Evolutionary conservation across 495 filamentous ascomycete species (phyloP), one percentile per base, ranked within the genome.

Genomic region (Cercophora newfieldiana): DNA sequence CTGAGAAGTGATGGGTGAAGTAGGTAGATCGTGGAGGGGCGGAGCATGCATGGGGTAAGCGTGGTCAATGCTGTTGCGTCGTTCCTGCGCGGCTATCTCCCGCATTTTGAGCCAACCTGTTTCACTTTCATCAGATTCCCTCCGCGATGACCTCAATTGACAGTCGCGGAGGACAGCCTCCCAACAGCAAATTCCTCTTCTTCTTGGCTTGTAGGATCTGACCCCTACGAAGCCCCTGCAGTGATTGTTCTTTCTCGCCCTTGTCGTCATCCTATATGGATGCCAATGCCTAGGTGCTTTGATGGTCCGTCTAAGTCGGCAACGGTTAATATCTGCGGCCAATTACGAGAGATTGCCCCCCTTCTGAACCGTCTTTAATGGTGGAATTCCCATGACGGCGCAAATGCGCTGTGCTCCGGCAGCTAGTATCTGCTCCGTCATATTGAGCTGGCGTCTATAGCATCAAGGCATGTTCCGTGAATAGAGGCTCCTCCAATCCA

Each of bases 61-160:
- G 30, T 65, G 50, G 50, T 58, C 49, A 50, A 49, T 51, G 49
- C 68, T 62, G 51, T 21, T 29, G 61, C 61, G 55, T 63, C 50
- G 49, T 19, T n/a, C 21, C 25, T 60, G 60, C 58, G 68, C 60
- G 61, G 68, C 47, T 59, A 51, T 51, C 64, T 21, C 50, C 64
- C 25, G 50, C 50, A 37, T 37, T 55, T 56, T 49, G 55, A 44
- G 24, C 61, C 63, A 66, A 63, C 67, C 28, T 29, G 67, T 69
- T 63, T 69, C 63, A 66, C 55, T 21, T 56, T 63, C 30, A 54
- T 31, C 33, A 50, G n/a, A n/a, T n/a, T n/a, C 61, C 31, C 26
- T 19, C 61, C 28, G 33, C 25, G 21, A 53, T 25, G 30, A 19
- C 58, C 58, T 18, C 21, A 29, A 60, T 44, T 26, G 31, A 47